phyloP scores from a whole-genome alignment of 176 grass and related monocot genomes.

The Triticum dicoccoides region DNA sequence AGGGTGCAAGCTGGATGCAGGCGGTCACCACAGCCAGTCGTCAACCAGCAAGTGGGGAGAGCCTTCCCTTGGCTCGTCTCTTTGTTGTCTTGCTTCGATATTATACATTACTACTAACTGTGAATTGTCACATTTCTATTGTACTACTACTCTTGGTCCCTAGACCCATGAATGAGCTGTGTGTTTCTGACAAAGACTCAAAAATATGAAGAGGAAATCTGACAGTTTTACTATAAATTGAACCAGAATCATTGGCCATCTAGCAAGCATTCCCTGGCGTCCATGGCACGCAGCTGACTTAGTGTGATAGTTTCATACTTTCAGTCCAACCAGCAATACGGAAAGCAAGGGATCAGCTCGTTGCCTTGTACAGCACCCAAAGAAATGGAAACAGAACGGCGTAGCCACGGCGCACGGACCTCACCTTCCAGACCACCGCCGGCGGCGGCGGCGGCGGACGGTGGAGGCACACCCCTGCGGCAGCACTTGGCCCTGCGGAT shows the following conservation, averaged over 20 bases:
- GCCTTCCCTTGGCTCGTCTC: neutral
- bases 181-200: neutral
- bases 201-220: neutral
- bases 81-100: neutral
- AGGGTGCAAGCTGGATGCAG: neutral
- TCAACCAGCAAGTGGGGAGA: neutral
- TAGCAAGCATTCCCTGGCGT: neutral
- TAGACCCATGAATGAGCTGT: neutral
- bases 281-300: neutral
- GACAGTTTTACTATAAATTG: neutral
- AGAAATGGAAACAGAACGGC: neutral
- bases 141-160: neutral
- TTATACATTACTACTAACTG: neutral
- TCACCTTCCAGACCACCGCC: slow-evolving; percentile 21
- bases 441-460: neutral
- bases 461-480: neutral
- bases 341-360: neutral
- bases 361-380: neutral
- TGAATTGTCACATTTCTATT: neutral
- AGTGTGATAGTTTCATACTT: neutral
- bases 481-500: neutral
- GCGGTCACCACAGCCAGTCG: neutral
- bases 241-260: neutral
- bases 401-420: neutral
- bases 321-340: neutral